These are phyloP conservation scores for Glebionis coronaria DNA, from an alignment of 129 eudicot genomes.

Conservation along the genomic window DNA sequence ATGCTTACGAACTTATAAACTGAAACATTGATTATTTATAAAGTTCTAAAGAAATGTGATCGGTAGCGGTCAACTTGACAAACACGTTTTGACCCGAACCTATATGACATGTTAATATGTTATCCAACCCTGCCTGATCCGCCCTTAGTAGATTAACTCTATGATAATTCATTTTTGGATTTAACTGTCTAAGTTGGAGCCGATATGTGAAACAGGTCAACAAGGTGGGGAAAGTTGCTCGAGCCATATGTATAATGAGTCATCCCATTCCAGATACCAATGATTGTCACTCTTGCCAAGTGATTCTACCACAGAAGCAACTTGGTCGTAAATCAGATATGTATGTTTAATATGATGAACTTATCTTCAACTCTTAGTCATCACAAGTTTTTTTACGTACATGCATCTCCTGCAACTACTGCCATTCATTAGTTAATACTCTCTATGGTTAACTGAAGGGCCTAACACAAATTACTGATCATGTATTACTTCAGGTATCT, in stretches of 20 bases:
- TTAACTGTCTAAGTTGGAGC: conserved; percentile 3
- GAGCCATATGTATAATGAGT: conserved; percentile 96
- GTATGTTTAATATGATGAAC: conserved; percentile 36
- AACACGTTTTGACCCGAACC: too few species aligned
- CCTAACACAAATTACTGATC: conserved; percentile 4
- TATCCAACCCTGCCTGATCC: too few species aligned
- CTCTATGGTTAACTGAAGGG: neutral
- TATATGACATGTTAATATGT: too few species aligned
- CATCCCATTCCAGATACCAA: conserved; percentile 92
- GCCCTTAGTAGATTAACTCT: neutral
- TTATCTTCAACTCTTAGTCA: neutral
- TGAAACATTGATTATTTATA: too few species aligned
- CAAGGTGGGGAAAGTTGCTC: conserved; percentile 89
- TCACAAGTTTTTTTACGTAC: neutral
- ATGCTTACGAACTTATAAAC: too few species aligned
- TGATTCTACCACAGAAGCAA: conserved; percentile 94
- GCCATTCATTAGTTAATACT: neutral
- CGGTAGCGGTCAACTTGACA: too few species aligned
- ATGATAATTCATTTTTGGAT: neutral
- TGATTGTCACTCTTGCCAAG: conserved; percentile 87
- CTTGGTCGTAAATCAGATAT: conserved; percentile 92
- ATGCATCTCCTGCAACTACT: neutral
- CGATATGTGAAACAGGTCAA: conserved; percentile 43
- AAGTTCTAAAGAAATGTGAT: too few species aligned
- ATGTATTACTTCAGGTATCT: conserved; percentile 56